phyloP scores from a whole-genome alignment of 1,284 basidiomycete species.

The Coniophora puteana region DNA sequence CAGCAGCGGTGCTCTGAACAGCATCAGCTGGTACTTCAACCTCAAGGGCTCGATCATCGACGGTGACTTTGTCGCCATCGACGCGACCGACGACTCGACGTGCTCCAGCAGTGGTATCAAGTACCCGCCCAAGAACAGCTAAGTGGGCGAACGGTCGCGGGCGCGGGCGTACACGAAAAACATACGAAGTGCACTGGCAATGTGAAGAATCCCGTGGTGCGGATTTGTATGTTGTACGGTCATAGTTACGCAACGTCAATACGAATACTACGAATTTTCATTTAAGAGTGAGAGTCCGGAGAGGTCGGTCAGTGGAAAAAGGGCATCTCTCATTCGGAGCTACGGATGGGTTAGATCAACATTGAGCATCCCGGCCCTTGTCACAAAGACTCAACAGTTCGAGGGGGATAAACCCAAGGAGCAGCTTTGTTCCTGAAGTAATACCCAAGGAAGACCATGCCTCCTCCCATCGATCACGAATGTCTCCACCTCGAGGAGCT shows the following conservation, averaged over 20 bases:
- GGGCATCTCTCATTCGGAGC: constrained; percentile 17
- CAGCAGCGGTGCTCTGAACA: constrained; percentile 39
- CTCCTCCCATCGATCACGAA: constrained; percentile 43
- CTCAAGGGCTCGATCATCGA: constrained; percentile 64
- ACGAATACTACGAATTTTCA: no score
- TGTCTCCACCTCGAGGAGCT: constrained; percentile 51
- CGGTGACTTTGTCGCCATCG: constrained; percentile 60
- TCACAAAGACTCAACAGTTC: constrained; percentile 1
- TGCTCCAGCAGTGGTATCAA: constrained; percentile 58
- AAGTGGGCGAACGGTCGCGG: no score
- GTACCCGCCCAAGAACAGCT: constrained; percentile 57
- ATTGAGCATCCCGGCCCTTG: neutral
- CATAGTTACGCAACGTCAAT: no score
- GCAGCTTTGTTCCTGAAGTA: neutral
- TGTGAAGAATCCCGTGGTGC: no score
- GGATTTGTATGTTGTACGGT: no score
- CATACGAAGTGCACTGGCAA: no score
- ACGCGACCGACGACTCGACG: constrained; percentile 45
- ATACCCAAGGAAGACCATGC: constrained; percentile 32
- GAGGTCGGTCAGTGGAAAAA: no score
- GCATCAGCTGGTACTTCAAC: constrained; percentile 67
- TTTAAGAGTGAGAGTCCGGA: no score
- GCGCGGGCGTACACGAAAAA: no score
- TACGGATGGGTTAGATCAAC: constrained; percentile 14
- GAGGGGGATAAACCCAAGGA: neutral